These are phyloP conservation scores for Jackrogersella minutella DNA, from an alignment of 495 filamentous ascomycete genomes.

Conservation along the genomic window DNA sequence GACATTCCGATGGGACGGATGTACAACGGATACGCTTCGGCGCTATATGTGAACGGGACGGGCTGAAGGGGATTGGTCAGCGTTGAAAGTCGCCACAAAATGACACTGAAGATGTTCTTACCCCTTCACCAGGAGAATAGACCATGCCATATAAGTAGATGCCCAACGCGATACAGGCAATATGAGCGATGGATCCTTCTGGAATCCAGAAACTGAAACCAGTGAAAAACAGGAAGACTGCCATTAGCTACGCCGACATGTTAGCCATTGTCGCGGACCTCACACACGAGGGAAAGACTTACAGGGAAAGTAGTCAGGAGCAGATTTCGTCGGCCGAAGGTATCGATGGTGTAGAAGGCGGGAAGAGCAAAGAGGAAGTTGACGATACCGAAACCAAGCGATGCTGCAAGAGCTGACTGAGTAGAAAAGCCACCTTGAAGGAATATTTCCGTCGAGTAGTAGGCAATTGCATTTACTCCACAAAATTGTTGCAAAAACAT, in stretches of 20 bases:
- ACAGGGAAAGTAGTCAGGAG: conserved; percentile 77
- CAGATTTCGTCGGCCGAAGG: conserved; percentile 81
- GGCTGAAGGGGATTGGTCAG: conserved; percentile 50
- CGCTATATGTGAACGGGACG: conserved; percentile 84
- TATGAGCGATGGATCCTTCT: conserved; percentile 46
- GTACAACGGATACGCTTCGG: conserved; percentile 80
- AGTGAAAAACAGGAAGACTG: conserved; percentile 75
- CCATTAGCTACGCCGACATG: conserved; percentile 60
- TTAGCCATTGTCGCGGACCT: conserved; percentile 2
- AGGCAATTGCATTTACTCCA: conserved; percentile 71
- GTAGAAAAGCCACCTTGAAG: conserved; percentile 62
- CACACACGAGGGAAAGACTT: neutral
- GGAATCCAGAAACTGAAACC: conserved; percentile 84
- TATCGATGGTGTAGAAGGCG: conserved; percentile 83
- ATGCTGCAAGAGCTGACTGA: conserved; percentile 67
- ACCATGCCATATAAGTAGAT: conserved; percentile 79
- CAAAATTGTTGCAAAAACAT: conserved; percentile 90
- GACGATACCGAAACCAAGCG: conserved; percentile 78
- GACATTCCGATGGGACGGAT: conserved; percentile 76
- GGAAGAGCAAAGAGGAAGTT: conserved; percentile 83
- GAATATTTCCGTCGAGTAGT: conserved; percentile 75
- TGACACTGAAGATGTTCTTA: conserved; percentile 11
- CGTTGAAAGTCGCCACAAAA: neutral
- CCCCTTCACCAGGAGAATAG: conserved; percentile 80
- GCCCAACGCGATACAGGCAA: conserved; percentile 70